phyloP scores from a whole-genome alignment of 2,329 filamentous ascomycete species.

The Remersonia thermophila region DNA sequence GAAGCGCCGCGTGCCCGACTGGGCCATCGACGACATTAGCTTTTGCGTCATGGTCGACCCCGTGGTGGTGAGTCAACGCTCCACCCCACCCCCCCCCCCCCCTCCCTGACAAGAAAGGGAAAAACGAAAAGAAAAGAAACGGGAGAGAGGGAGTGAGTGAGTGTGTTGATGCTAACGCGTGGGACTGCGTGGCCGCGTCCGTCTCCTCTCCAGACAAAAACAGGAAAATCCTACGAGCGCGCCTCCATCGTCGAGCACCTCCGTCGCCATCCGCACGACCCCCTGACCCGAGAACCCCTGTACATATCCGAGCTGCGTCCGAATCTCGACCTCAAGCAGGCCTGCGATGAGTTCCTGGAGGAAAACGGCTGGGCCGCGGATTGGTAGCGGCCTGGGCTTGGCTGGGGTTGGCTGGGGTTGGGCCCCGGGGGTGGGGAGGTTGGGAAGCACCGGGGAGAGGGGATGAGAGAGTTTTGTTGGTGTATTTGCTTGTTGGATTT shows the following conservation, averaged over 20 bases:
- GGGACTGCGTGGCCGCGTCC: too few species aligned
- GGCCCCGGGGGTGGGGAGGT: background rate
- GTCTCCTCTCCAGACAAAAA: constrained; percentile 50
- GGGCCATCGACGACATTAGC: constrained; percentile 63
- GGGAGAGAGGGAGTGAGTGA: too few species aligned
- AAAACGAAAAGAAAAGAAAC: too few species aligned
- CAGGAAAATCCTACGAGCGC: constrained; percentile 82
- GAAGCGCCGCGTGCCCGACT: constrained; percentile 56
- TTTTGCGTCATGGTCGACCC: constrained; percentile 66
- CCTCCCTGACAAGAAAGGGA: background rate
- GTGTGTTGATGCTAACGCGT: too few species aligned
- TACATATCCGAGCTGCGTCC: constrained; percentile 58
- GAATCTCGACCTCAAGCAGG: constrained; percentile 69
- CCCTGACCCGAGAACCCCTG: constrained; percentile 69
- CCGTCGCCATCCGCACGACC: constrained; percentile 62
- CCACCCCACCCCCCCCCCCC: background rate
- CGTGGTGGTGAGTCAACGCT: constrained; percentile 33
- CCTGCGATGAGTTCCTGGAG: constrained; percentile 73
- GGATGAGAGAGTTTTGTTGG: too few species aligned
- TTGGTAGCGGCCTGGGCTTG: constrained; percentile 59
- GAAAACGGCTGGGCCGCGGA: constrained; percentile 89
- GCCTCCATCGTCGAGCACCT: constrained; percentile 78
- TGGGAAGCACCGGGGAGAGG: background rate
- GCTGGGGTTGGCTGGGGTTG: background rate
- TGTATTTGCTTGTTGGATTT: background rate